These are phyloP conservation scores for Didymellaceae sp. DNA, from an alignment of 2,329 filamentous ascomycete species.

Conservation along the genomic window DNA sequence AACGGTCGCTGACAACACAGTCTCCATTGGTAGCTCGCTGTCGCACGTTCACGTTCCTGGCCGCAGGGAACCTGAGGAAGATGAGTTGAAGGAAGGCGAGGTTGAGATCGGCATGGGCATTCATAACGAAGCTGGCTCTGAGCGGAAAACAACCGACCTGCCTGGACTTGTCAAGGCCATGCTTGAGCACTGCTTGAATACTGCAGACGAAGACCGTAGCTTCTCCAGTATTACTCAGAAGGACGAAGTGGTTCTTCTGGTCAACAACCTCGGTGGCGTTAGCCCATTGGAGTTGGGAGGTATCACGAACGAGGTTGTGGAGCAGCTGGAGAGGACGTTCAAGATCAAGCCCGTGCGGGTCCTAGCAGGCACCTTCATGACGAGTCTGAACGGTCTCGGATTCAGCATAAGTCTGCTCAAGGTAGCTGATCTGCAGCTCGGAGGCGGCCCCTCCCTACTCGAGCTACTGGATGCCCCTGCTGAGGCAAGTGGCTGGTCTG, in stretches of 20 bases:
- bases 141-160: conserved; percentile 52
- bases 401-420: conserved; percentile 74
- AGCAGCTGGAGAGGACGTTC: conserved; percentile 65
- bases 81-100: conserved; percentile 66
- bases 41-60: conserved; percentile 95
- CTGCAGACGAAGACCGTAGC: conserved; percentile 70
- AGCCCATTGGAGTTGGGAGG: conserved; percentile 75
- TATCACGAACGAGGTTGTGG: conserved; percentile 71
- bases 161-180: conserved; percentile 61
- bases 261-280: conserved; percentile 79
- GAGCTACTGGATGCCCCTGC: conserved; percentile 72
- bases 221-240: conserved; percentile 68
- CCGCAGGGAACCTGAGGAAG: conserved; percentile 63
- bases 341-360: conserved; percentile 67
- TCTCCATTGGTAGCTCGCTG: conserved; percentile 84
- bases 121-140: conserved; percentile 68
- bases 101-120: conserved; percentile 77
- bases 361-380: conserved; percentile 73
- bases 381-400: conserved; percentile 73
- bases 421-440: conserved; percentile 65
- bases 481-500: conserved; percentile 71
- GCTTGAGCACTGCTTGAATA: conserved; percentile 69
- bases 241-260: conserved; percentile 70
- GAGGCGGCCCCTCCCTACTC: conserved; percentile 66
- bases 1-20: conserved; percentile 74